Evolutionary conservation across 129 eudicot species (phyloP), one percentile per base, ranked within the genome.

Genomic region (Saposhnikovia divaricata): DNA sequence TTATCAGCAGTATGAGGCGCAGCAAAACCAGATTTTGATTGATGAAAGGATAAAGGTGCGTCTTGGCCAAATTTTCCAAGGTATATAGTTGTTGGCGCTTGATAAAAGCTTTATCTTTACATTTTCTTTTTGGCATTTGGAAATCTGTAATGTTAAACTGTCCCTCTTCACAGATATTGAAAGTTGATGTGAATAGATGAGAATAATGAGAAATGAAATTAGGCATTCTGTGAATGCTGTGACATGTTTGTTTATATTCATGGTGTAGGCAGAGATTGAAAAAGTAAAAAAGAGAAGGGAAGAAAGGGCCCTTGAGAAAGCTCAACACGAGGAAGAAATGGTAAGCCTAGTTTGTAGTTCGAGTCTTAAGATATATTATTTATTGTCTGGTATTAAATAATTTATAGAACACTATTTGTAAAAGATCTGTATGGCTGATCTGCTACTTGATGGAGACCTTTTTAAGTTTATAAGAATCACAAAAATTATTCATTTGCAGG

Each of bases 251-350:
- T 92, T 65, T 76, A 38, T 57, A 28, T 75, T 84, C 9, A 80
- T 84, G 57, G 28, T 66, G 55, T 82, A 92, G 98, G 93, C 97
- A 7, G 98, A 94, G 87, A 87, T 94, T 75, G 97, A 94, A 76
- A 94, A 94, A 76, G 98, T 94, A 27, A 94, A 94, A 81, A 94
- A 92, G 89, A 87, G 97, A 87, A 87, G 98, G 81, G 98, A 93
- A 82, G 93, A 93, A 83, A 86, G 97, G 83, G 98, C 98, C 1
- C 66, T 91, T 79, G 98, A 91, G 81, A 93, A 93, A 80, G 98
- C 97, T 43, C 97, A 89, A 25, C 95, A 82, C 39, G 98, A 93
- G 86, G 98, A 93, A 82, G 98, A 94, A 86, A 89, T 93, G 98
- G 94, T 93, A 87, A 57, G 87, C 40, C 74, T 68, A 8, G 66